Evolutionary conservation across 2,329 filamentous ascomycete species (phyloP), one percentile per base, ranked within the genome.

Genomic region (Colletotrichum tropicicola): DNA sequence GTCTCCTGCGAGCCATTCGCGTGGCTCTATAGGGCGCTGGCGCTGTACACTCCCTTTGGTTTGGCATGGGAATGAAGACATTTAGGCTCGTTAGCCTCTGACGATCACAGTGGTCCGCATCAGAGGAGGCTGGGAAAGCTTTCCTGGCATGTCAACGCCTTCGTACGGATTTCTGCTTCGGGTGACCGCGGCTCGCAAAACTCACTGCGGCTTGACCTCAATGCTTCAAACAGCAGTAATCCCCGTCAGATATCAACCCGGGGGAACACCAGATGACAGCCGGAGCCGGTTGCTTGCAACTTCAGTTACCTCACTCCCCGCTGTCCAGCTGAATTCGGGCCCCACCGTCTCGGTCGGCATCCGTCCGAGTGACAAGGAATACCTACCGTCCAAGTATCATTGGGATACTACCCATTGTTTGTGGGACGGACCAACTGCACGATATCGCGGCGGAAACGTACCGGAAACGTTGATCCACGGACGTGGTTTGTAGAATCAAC

Each of bases 181-280:
- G 19, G 13, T n/a, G 28, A n/a, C 27, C 10, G 13, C 48, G 32
- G n/a, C 32, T 39, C 21, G 25, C 17, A 28, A 39, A 48, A 30
- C 30, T 45, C 27, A 28, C 44, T 27, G 32, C 32, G 39, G 43
- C 15, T 39, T 19, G n/a, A 30, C 8, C n/a, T 39, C 6, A 23
- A 30, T 28, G 10, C 15, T 45, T 35, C 8, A 32, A 30, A 27
- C 27, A 35, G 6, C 39, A 6, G 39, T 10, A 37, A 27, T 19
- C 19, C 30, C 32, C 28, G 30, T 37, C 43, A 37, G 30, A 57
- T 57, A 27, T 57, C 54, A 57, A 21, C 19, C 12, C 43, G 30
- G 43, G 21, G 30, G 43, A 17, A 37, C n/a, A 48, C 41, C 54
- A 57, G 54, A 48, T 57, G 54, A 57, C 54, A 57, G 28, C 54